Evolutionary conservation across 176 grass and related monocot genomes (phyloP).

Genomic region (Bothriochloa decipiens): DNA sequence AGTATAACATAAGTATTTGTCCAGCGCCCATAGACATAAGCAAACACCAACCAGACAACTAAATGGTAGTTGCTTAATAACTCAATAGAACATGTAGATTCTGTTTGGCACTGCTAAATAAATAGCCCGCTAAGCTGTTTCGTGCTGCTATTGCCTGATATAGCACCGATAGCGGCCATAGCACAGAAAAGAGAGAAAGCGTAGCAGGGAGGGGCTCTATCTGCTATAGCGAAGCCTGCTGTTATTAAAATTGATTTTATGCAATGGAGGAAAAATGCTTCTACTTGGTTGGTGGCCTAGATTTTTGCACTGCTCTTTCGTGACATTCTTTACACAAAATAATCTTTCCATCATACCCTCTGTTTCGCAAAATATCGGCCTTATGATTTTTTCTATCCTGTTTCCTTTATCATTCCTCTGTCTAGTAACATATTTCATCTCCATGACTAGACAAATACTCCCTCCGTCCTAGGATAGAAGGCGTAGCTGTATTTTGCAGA

Average conservation of each 20-base stretch:
- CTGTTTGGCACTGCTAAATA: neutral
- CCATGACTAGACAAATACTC: neutral
- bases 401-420: neutral
- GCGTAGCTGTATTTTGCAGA: no score
- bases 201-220: neutral
- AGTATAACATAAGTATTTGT: neutral
- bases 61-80: neutral
- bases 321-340: neutral
- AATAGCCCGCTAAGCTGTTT: neutral
- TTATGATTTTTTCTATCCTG: neutral
- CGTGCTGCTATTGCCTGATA: neutral
- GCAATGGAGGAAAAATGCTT: conserved; percentile 7
- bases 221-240: neutral
- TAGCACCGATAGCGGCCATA: neutral
- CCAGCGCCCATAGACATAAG: neutral
- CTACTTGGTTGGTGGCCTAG: conserved; percentile 2
- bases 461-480: no score
- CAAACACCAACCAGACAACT: neutral
- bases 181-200: neutral
- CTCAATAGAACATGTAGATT: neutral
- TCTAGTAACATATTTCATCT: neutral
- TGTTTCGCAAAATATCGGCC: neutral
- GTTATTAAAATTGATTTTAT: neutral
- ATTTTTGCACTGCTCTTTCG: neutral
- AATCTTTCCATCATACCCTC: neutral